A percentile compares a stretch with the other conserved stretches of the same genome.
These are phyloP conservation scores for Capsicum baccatum DNA, from an alignment of 257 asterid genomes.

Conservation along the genomic window DNA sequence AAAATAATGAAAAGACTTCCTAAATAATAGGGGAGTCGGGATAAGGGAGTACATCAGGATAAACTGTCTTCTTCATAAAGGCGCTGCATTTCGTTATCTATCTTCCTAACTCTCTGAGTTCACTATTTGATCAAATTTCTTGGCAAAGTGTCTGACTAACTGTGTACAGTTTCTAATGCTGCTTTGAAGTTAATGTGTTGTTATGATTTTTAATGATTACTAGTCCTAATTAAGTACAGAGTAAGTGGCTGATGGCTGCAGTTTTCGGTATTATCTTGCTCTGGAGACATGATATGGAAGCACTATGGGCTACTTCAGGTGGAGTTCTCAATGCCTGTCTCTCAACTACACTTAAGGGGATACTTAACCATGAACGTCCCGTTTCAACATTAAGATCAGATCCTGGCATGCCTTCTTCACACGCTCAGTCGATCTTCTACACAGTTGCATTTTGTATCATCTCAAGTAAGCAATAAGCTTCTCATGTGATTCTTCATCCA, in stretches of 20 bases:
- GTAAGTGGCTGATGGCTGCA: conserved; percentile 68
- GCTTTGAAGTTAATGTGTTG: background rate
- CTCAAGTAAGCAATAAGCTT: conserved; percentile 65
- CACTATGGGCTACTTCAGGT: conserved; percentile 73
- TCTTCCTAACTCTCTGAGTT: background rate
- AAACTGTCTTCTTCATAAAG: too few relatives aligned
- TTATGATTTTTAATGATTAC: background rate
- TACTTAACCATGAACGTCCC: conserved; percentile 80
- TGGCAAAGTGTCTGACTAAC: background rate
- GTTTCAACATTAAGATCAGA: conserved; percentile 63
- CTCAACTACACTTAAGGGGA: conserved; percentile 53
- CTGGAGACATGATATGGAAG: conserved; percentile 78
- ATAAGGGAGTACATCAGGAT: too few relatives aligned
- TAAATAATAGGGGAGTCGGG: too few relatives aligned
- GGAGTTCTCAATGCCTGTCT: conserved; percentile 44
- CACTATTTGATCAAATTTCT: background rate
- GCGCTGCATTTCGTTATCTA: too few relatives aligned
- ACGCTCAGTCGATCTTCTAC: conserved; percentile 71
- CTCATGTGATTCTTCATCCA: background rate
- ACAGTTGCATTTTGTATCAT: conserved; percentile 46
- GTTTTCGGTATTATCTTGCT: conserved; percentile 45
- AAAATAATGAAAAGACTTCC: too few relatives aligned
- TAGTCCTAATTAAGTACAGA: conserved; percentile 52
- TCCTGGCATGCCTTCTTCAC: conserved; percentile 98
- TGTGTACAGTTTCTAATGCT: background rate